These are phyloP conservation scores for Blastobotrys attinorum DNA, from an alignment of 805 yeast genomes.

Conservation along the genomic window DNA sequence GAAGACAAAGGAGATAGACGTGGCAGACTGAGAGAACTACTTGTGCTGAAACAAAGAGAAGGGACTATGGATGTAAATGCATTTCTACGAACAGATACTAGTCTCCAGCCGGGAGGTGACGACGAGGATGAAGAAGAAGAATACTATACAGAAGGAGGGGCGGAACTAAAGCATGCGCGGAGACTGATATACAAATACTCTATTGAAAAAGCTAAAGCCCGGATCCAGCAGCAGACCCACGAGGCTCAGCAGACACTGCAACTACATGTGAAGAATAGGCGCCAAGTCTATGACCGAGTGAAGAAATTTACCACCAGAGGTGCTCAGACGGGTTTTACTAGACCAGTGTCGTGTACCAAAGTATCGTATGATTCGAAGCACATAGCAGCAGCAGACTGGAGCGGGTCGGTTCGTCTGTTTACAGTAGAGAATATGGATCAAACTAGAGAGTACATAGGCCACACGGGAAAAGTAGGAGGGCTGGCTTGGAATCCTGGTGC, in stretches of 20 bases:
- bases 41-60: conserved; percentile 27
- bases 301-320: conserved; percentile 43
- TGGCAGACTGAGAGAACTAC: conserved; percentile 43
- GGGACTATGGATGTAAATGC: conserved; percentile 16
- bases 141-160: conserved; percentile 74
- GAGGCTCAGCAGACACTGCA: conserved; percentile 32
- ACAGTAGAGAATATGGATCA: conserved; percentile 32
- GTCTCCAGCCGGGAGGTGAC: conserved; percentile 2
- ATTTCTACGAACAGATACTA: conserved; percentile 9
- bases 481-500: conserved; percentile 51
- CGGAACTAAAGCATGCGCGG: conserved; percentile 46
- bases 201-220: conserved; percentile 34
- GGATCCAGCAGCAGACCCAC: conserved; percentile 34
- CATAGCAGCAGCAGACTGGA: conserved; percentile 76
- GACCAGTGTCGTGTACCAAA: conserved; percentile 60
- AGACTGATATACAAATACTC: conserved; percentile 45
- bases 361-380: conserved; percentile 33
- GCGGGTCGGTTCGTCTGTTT: conserved; percentile 57
- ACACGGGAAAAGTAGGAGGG: conserved; percentile 62
- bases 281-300: conserved; percentile 33
- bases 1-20: conserved; percentile 59
- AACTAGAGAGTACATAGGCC: conserved; percentile 32
- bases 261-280: conserved; percentile 39
- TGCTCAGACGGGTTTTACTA: conserved; percentile 58
- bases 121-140: conserved; percentile 51